Conservation (phyloP, 2,329 filamentous ascomycete genomes). For the Diaporthe capsici region DNA sequence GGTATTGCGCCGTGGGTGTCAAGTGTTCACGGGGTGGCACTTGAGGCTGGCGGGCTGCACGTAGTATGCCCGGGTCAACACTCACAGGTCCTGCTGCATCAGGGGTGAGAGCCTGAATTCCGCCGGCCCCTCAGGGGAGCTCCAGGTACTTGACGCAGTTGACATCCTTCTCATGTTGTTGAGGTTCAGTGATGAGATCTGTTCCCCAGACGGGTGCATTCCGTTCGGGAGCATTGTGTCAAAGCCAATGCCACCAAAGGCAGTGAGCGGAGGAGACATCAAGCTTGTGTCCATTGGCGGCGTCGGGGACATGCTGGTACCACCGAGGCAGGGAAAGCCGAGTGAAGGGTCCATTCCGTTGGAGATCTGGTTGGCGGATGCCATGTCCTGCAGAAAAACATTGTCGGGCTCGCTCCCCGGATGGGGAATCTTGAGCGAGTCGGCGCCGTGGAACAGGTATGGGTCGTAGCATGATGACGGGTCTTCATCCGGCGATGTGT, state of each 20-base stretch:
- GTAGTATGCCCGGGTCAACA: neutral
- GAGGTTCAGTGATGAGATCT: constrained; percentile 11
- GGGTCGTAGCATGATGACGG: constrained; percentile 21
- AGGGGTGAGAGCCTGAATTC: constrained; percentile 21
- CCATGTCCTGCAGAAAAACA: constrained; percentile 12
- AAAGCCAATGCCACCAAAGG: neutral
- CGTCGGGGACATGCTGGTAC: constrained; percentile 15
- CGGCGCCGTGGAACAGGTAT: constrained; percentile 11
- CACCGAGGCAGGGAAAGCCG: constrained; percentile 6
- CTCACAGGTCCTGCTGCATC: constrained; percentile 29
- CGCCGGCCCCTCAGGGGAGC: neutral
- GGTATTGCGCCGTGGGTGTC: constrained; percentile 35
- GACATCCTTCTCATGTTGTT: constrained; percentile 26
- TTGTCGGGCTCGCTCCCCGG: constrained; percentile 8
- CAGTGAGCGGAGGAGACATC: constrained; percentile 18
- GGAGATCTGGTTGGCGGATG: constrained; percentile 3
- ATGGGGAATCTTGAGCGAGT: constrained; percentile 16
- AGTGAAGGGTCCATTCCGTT: constrained; percentile 19
- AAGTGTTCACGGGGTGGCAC: neutral
- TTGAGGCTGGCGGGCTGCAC: neutral
- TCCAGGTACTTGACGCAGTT: constrained; percentile 5
- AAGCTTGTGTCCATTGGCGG: constrained; percentile 17
- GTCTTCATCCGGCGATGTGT: constrained; percentile 23
- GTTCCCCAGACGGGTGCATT: constrained; percentile 14
- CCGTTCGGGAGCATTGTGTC: constrained; percentile 18